Conservation (phyloP, 345 rosid genomes). For the Barbarea vulgaris region DNA sequence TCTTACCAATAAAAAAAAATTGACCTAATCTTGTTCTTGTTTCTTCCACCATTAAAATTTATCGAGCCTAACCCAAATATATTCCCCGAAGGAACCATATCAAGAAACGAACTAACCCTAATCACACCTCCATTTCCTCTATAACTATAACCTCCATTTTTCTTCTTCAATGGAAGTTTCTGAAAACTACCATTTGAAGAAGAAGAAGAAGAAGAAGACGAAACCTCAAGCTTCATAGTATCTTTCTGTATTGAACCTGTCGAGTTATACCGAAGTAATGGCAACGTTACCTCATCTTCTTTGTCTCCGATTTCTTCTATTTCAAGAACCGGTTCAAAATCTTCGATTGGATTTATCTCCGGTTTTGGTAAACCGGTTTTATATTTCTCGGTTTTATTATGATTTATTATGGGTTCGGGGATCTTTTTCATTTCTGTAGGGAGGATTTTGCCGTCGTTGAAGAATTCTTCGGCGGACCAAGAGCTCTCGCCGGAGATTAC, state of each 20-base stretch:
- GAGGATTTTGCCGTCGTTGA: conserved; percentile 51
- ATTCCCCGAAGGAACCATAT: conserved; percentile 62
- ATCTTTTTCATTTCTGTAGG: conserved; percentile 46
- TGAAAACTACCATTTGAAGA: conserved; percentile 35
- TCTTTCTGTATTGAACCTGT: conserved; percentile 46
- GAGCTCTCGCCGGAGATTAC: conserved; percentile 35
- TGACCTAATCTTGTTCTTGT: conserved; percentile 56
- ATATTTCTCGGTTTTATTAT: neutral
- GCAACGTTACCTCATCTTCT: conserved; percentile 38
- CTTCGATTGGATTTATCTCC: neutral
- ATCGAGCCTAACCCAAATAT: conserved; percentile 62
- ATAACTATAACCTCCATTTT: conserved; percentile 24
- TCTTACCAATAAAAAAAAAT: conserved; percentile 11
- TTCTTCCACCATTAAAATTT: conserved; percentile 47
- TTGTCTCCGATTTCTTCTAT: conserved; percentile 12
- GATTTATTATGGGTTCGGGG: neutral
- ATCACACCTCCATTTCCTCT: conserved; percentile 43
- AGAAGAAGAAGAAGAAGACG: conserved; percentile 4
- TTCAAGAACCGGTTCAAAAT: neutral
- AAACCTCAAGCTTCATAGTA: neutral
- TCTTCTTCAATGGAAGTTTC: conserved; percentile 60
- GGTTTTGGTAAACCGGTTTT: conserved; percentile 2
- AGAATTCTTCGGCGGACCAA: conserved; percentile 52
- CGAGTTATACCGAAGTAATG: conserved; percentile 56
- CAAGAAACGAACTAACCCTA: conserved; percentile 56